Evolutionary conservation across 352 stramenopile genomes (phyloP).

Genomic region (Phytophthora foliorum): DNA sequence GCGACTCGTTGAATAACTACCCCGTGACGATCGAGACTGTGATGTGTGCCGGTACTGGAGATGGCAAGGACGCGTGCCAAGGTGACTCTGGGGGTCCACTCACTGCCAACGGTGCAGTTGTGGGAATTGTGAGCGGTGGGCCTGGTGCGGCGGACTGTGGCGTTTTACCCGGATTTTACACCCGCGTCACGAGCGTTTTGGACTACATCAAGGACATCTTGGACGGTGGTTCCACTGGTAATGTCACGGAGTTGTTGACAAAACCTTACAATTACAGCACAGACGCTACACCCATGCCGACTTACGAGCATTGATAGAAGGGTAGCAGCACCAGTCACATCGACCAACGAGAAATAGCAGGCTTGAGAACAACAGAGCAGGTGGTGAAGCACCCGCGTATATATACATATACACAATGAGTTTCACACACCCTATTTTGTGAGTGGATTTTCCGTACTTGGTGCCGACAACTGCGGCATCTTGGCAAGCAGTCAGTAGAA

Average conservation of each 20-base stretch:
- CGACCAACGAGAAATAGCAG: background rate
- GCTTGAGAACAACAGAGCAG: no score
- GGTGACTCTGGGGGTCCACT: conserved; percentile 10
- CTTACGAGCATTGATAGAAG: background rate
- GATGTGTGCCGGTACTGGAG: conserved; percentile 3
- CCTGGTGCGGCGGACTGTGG: background rate
- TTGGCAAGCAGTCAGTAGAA: no score
- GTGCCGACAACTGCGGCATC: no score
- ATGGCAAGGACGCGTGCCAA: background rate
- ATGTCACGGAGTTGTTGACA: background rate
- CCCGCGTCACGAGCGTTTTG: background rate
- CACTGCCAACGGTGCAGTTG: background rate
- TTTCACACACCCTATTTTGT: no score
- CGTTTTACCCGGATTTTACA: background rate
- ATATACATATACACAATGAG: no score
- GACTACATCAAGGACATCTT: conserved; percentile 3
- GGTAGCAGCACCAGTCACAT: background rate
- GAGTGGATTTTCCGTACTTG: no score
- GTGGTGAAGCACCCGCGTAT: no score
- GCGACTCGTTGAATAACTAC: background rate
- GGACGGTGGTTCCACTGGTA: background rate
- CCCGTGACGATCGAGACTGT: background rate
- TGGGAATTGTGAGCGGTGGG: conserved; percentile 1
- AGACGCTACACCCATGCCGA: background rate
- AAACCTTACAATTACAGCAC: background rate